These are phyloP conservation scores for Papiliotrema terrestris DNA, from an alignment of 1,284 basidiomycete genomes.

Conservation along the genomic window DNA sequence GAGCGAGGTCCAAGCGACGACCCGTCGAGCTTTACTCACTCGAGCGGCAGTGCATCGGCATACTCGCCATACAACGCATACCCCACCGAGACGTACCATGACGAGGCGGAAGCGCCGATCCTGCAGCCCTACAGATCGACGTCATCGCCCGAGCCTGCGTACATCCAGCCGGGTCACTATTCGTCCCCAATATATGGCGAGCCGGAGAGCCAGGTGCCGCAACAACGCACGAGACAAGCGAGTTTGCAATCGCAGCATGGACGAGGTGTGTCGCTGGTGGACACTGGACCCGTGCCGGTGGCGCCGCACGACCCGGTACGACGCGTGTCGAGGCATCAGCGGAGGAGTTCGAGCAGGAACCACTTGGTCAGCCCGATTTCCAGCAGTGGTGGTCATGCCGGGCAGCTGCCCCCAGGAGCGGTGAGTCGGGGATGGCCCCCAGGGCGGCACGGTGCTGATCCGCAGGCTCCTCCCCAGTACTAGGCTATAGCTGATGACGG, in stretches of 20 bases:
- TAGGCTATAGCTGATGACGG: neutral
- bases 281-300: constrained; percentile 70
- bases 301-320: constrained; percentile 55
- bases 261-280: constrained; percentile 69
- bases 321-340: constrained; percentile 34
- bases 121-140: constrained; percentile 26
- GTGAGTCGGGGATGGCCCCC: constrained; percentile 23
- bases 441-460: no score
- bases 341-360: constrained; percentile 26
- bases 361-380: constrained; percentile 29
- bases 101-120: constrained; percentile 59
- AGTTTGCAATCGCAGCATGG: constrained; percentile 20
- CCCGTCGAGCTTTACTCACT: constrained; percentile 11
- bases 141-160: constrained; percentile 24
- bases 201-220: constrained; percentile 15
- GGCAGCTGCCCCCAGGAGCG: constrained; percentile 25
- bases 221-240: neutral
- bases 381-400: constrained; percentile 9
- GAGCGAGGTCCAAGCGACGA: constrained; percentile 25
- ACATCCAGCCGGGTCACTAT: constrained; percentile 28
- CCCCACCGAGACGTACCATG: constrained; percentile 24
- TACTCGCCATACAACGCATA: constrained; percentile 18
- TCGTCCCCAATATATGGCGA: constrained; percentile 16
- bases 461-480: constrained; percentile 12
- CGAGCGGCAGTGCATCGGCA: neutral